Evolutionary conservation across 164 flowering plant species (phyloP), one percentile per base, ranked within the genome.

Genomic region (Dillenia suffruticosa): DNA sequence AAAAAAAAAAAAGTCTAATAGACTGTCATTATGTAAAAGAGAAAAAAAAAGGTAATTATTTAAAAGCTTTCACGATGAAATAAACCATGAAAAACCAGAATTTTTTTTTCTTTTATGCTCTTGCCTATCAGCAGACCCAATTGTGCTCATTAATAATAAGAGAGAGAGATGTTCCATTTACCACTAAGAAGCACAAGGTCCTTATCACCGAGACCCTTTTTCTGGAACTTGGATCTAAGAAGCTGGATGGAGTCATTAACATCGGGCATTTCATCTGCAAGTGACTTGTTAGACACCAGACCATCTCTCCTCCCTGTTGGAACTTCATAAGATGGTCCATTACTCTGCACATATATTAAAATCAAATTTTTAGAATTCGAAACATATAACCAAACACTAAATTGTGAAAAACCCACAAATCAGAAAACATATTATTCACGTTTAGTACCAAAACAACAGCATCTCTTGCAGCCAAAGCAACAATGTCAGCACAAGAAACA

Each of bases 241-340:
- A 43, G 56, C 55, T 76, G 68, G 46, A 78, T 65, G 3, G 82
- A 69, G 24, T 82, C 81, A 15, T 61, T 51, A 13, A 80, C 76
- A 44, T 82, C 87, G 2, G 87, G 87, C 82, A 82, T 71, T 10
- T 76, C 68, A 24, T 16, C 73, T 2, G 87, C 87, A 56, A 71
- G 51, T 1, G 71, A 61, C 2, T 62, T 14, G 46, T 71, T 68
- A 3, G 87, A 82, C 55, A 80, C 72, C 24, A 56, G n/a, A 1
- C 87, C 87, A 54, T 82, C 87, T 68, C 79, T 80, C 9, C 87
- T 64, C 1, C 87, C 87, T 0, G 81, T 80, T 8, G 81, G 78
- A 14, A 82, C 81, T 54, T 74, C 59, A 54, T 78, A 82, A 2
- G 14, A 17, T 8, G 87, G 87, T 51, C 87, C 87, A 19, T 63